Conservation (phyloP, 2,329 filamentous ascomycete genomes). For the Cladosporium sp. region DNA sequence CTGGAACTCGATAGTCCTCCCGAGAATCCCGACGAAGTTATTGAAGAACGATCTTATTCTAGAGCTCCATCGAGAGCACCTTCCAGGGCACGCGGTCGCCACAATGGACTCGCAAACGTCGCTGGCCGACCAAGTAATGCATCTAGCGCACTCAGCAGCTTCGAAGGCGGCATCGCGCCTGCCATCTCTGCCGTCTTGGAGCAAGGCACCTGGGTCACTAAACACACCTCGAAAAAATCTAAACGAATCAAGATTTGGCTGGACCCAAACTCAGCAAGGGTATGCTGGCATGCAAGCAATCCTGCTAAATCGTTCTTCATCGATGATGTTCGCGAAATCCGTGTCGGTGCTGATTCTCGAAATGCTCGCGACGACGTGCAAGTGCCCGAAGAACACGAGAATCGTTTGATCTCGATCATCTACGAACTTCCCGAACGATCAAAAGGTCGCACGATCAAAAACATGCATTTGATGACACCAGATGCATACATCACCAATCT, state of each 20-base stretch:
- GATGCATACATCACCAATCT: slow-evolving; percentile 66
- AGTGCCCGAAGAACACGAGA: slow-evolving; percentile 62
- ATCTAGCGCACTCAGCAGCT: slow-evolving; percentile 29
- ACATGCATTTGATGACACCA: slow-evolving; percentile 80
- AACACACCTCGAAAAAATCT: slow-evolving; percentile 78
- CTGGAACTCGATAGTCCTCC: slow-evolving; percentile 55
- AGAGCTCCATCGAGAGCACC: slow-evolving; percentile 15
- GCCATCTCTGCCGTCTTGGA: slow-evolving; percentile 73
- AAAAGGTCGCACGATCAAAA: slow-evolving; percentile 67
- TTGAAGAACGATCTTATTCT: slow-evolving; percentile 23
- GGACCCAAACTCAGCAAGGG: slow-evolving; percentile 77
- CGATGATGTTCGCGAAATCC: slow-evolving; percentile 90
- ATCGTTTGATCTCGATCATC: slow-evolving; percentile 83
- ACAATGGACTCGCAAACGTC: slow-evolving; percentile 41
- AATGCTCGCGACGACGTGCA: slow-evolving; percentile 85
- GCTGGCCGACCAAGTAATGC: slow-evolving; percentile 29
- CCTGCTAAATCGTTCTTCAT: slow-evolving; percentile 85
- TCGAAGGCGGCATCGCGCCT: slow-evolving; percentile 55
- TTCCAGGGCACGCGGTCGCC: slow-evolving; percentile 23
- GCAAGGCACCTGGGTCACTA: slow-evolving; percentile 71
- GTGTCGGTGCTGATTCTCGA: slow-evolving; percentile 74
- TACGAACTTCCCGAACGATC: slow-evolving; percentile 75
- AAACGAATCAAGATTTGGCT: slow-evolving; percentile 71
- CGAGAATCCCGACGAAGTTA: slow-evolving; percentile 43
- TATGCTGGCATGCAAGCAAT: slow-evolving; percentile 78